phyloP scores from a whole-genome alignment of 2,329 filamentous ascomycete species.

The Incumbomyces delicatus region DNA sequence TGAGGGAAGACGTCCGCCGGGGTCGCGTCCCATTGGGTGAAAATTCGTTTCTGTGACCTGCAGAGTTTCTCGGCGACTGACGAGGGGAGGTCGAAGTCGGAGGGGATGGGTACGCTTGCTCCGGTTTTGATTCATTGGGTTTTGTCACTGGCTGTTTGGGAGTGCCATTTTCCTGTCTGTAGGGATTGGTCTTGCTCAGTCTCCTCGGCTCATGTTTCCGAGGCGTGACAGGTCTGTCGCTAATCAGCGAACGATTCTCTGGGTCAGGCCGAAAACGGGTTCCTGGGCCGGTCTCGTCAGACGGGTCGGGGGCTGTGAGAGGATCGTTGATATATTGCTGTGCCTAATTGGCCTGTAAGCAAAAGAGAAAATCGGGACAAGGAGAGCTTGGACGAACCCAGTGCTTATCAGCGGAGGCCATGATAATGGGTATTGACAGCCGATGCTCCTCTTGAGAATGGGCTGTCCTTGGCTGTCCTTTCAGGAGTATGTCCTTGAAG shows the following conservation, averaged over 20 bases:
- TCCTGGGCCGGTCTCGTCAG: constrained; percentile 56
- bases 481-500: neutral
- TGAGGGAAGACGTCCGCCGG: constrained; percentile 37
- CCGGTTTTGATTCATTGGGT: neutral
- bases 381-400: constrained; percentile 32
- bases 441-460: neutral
- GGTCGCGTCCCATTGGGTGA: constrained; percentile 10
- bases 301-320: constrained; percentile 57
- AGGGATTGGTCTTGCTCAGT: constrained; percentile 20
- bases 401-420: constrained; percentile 37
- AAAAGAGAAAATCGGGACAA: neutral
- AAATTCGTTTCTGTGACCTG: constrained; percentile 15
- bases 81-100: constrained; percentile 47
- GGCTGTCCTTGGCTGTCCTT: neutral
- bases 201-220: constrained; percentile 4
- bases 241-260: neutral
- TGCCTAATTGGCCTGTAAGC: constrained; percentile 40
- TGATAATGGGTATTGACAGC: constrained; percentile 10
- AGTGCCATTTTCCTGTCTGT: constrained; percentile 3
- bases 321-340: constrained; percentile 60
- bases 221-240: constrained; percentile 9
- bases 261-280: constrained; percentile 37
- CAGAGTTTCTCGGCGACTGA: constrained; percentile 11
- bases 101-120: constrained; percentile 37
- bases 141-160: constrained; percentile 4